Conservation (phyloP, 495 filamentous ascomycete genomes). For the Aspergillus cavernicola region DNA sequence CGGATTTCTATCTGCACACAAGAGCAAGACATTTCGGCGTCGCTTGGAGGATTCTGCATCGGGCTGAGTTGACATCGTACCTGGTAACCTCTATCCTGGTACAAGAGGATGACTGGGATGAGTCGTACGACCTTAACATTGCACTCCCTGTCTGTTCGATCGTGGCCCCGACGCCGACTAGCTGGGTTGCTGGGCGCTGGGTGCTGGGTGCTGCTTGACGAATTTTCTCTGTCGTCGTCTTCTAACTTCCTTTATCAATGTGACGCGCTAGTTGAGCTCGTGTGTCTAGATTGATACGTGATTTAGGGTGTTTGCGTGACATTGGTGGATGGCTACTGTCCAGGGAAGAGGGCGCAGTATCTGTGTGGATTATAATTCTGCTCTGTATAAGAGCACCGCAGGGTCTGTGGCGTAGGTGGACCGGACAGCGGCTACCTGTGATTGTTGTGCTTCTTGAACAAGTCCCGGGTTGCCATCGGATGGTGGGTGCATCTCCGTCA, state of each 20-base stretch:
- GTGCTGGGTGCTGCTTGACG: no score
- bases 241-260: background rate
- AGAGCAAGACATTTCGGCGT: background rate
- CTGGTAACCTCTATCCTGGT: background rate
- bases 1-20: background rate
- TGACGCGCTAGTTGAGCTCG: background rate
- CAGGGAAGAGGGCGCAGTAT: background rate
- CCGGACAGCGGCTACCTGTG: background rate
- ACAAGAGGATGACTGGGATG: background rate
- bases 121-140: conserved; percentile 2
- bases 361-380: background rate
- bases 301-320: background rate
- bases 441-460: background rate
- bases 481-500: conserved; percentile 6
- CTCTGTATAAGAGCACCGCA: background rate
- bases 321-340: background rate
- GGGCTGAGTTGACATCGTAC: background rate
- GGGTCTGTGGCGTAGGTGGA: background rate
- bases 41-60: background rate
- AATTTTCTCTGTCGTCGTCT: background rate
- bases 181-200: no score
- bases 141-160: background rate
- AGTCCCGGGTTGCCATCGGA: background rate
- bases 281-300: background rate
- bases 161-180: no score